Percentiles rank a stretch among this genome's conserved stretches.
Conservation (phyloP, 2,329 filamentous ascomycete species). For the Neurospora crassa region DNA sequence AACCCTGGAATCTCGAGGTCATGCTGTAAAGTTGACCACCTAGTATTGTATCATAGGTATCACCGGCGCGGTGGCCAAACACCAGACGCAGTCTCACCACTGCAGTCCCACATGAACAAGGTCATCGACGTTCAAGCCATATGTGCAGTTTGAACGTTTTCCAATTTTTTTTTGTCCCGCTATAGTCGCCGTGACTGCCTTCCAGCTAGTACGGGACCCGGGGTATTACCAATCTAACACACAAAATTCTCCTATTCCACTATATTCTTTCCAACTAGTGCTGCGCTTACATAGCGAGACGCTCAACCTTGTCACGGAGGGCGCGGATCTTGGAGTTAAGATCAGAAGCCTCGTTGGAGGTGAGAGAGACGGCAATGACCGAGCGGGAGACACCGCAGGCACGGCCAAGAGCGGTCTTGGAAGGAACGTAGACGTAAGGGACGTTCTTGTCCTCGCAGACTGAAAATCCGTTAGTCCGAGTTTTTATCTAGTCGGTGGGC, state of each 20-base stretch:
- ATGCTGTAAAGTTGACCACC: background rate
- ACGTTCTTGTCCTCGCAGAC: slow-evolving; percentile 70
- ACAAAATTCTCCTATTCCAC: background rate
- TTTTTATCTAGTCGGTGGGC: background rate
- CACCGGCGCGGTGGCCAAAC: background rate
- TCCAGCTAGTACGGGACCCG: background rate
- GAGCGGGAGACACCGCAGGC: slow-evolving; percentile 82
- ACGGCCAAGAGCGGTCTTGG: slow-evolving; percentile 77
- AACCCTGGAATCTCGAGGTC: background rate
- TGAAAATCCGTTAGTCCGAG: background rate
- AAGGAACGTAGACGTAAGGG: slow-evolving; percentile 56
- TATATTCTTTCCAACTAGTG: background rate
- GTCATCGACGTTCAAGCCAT: background rate
- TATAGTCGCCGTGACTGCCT: background rate
- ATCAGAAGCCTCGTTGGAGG: slow-evolving; percentile 84
- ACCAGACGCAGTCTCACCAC: background rate
- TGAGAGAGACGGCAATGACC: slow-evolving; percentile 83
- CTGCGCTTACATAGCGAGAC: slow-evolving; percentile 69
- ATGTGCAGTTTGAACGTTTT: background rate
- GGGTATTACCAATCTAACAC: background rate
- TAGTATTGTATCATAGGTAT: background rate
- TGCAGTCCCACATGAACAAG: background rate
- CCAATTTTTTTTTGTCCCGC: background rate
- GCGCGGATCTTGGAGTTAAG: slow-evolving; percentile 78
- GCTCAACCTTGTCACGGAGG: slow-evolving; percentile 92